A percentile compares a stretch with the other conserved stretches of the same genome.
phyloP scores from a whole-genome alignment of 805 yeast genomes.

The Sugiyamaella mastotermitis region DNA sequence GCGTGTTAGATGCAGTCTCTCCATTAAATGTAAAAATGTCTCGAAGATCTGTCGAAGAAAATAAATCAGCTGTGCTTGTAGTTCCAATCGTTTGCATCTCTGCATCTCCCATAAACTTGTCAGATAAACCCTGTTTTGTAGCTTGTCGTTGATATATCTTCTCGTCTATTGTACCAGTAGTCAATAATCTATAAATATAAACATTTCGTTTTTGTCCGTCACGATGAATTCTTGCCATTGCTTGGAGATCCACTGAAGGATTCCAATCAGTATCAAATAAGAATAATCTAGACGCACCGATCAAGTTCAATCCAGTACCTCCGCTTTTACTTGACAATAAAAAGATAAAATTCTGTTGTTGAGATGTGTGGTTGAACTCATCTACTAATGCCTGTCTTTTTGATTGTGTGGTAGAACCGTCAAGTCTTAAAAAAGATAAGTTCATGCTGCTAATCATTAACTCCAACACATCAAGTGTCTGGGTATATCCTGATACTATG shows the following conservation, averaged over 20 bases:
- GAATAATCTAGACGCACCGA: conserved; percentile 83
- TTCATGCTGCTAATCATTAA: conserved; percentile 42
- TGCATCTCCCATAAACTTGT: conserved; percentile 50
- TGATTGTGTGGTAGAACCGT: conserved; percentile 74
- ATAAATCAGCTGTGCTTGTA: conserved; percentile 42
- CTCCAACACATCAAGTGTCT: conserved; percentile 75
- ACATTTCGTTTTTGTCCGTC: conserved; percentile 85
- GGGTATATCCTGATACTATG: conserved; percentile 80
- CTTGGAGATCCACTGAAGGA: conserved; percentile 86
- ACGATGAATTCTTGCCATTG: conserved; percentile 91
- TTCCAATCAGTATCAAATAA: conserved; percentile 96
- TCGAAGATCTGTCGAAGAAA: conserved; percentile 60
- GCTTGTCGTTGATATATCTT: conserved; percentile 89
- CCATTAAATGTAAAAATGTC: conserved; percentile 62
- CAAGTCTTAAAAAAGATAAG: conserved; percentile 57
- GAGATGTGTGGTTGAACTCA: conserved; percentile 51
- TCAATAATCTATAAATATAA: conserved; percentile 71
- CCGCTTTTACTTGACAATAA: conserved; percentile 86
- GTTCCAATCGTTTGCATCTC: not conserved
- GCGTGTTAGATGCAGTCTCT: conserved; percentile 20
- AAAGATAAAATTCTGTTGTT: conserved; percentile 49
- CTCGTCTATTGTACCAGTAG: conserved; percentile 91
- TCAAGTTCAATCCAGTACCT: conserved; percentile 83
- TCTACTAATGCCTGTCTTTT: conserved; percentile 61
- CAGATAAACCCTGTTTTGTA: conserved; percentile 73